Conservation (phyloP, 768 basidiomycete genomes). For the Serendipita sp. region DNA sequence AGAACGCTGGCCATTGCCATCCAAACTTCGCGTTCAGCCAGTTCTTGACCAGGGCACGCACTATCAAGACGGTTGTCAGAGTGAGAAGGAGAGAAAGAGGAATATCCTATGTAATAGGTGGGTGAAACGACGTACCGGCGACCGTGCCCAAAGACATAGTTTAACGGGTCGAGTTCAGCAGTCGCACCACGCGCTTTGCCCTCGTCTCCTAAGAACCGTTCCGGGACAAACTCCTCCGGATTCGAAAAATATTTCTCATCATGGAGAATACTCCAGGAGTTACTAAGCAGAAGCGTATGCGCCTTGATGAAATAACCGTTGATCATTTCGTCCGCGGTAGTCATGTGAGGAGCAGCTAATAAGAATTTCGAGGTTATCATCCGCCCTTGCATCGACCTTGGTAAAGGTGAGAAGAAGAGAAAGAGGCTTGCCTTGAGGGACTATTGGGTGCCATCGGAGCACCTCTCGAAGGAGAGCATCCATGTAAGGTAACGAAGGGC, state of each 20-base stretch:
- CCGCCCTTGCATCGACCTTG: background rate
- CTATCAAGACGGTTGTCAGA: background rate
- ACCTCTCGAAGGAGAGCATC: background rate
- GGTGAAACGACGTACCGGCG: background rate
- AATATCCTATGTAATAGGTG: too few relatives aligned
- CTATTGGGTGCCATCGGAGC: background rate
- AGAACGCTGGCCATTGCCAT: background rate
- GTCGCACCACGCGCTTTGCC: background rate
- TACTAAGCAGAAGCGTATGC: background rate
- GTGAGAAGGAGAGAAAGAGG: too few relatives aligned
- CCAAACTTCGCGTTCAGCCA: background rate
- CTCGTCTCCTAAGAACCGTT: background rate
- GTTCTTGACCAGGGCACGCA: background rate
- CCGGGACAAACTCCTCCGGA: background rate
- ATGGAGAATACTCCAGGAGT: background rate
- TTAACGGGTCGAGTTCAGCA: background rate
- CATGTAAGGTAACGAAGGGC: background rate
- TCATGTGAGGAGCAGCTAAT: too few relatives aligned
- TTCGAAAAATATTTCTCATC: background rate
- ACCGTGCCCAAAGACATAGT: background rate
- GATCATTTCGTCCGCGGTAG: background rate
- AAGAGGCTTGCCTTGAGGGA: background rate
- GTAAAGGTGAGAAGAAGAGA: background rate
- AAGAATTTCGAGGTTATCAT: background rate
- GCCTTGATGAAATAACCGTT: background rate